Evolutionary conservation across 306 rosid species (phyloP), one percentile per base, ranked within the genome.

Genomic region (Dryas drummondii): DNA sequence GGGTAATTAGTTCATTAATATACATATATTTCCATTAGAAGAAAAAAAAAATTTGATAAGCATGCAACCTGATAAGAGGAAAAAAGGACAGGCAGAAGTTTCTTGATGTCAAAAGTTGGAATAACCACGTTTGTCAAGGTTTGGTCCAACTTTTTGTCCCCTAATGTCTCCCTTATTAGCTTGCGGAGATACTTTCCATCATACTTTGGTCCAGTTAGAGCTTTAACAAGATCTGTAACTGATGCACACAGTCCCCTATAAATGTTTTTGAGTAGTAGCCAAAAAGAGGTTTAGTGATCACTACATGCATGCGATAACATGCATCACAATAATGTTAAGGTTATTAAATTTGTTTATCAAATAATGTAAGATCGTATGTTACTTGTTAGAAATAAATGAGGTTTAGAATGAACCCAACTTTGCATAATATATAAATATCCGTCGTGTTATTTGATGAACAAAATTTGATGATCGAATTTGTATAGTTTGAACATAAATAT

Each of bases 211-310:
- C 85, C 84, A 2, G 9, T 9, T 53, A 84, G 62, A 68, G 40
- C 84, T 51, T 68, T 73, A 5, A 67, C 11, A 13, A 66, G 5
- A 49, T 72, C 75, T 4, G 50, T 1, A 15, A 63, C 14, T 2
- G 70, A 27, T 4, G 82, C 81, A 13, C 54, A 84, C n/a, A 81
- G 6, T 60, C 86, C 90, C 11, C 87, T 86, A 76, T 75, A 54
- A n/a, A 15, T n/a, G 44, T 26, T 50, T 26, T 50, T 50, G 41
- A 8, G 27, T 22, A 6, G 2, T 32, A 32, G 2, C 37, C 37
- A 32, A 32, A 32, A 32, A 32, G 37, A 32, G 37, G 37, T 32
- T 32, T 32, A 32, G 37, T 32, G 37, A 32, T 32, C 37, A 32
- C 37, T 2, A 32, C 37, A 22, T 22, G 22, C 22, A 22, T 22